A percentile compares a stretch with the other conserved stretches of the same genome.
These are phyloP conservation scores for Coccomyxa subellipsoidea DNA, from an alignment of 163 green algal species.

Conservation along the genomic window DNA sequence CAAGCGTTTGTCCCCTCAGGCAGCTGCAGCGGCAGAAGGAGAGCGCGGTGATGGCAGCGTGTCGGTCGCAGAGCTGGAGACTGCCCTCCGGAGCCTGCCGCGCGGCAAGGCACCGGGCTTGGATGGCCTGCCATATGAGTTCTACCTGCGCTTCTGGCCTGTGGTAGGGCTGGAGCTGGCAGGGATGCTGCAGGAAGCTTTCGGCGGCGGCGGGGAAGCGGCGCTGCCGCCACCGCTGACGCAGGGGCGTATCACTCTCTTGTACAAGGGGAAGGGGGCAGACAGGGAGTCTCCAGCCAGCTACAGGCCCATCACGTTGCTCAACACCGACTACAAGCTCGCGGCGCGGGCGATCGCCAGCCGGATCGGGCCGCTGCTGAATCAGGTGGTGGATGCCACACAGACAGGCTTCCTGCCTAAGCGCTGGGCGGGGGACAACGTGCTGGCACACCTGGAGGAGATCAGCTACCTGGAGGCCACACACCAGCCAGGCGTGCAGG, in stretches of 20 bases:
- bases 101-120: neutral
- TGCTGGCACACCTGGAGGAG: too few relatives aligned
- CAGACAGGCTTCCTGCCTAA: neutral
- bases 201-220: neutral
- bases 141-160: neutral
- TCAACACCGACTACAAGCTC: conserved; percentile 6
- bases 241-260: neutral
- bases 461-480: too few relatives aligned
- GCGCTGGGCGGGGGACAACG: too few relatives aligned
- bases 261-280: neutral
- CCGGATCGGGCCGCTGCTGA: neutral
- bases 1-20: too few relatives aligned
- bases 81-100: neutral
- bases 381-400: neutral
- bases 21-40: too few relatives aligned
- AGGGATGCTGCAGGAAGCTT: neutral
- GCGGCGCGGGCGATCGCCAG: neutral
- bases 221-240: neutral
- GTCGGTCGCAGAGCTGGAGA: too few relatives aligned
- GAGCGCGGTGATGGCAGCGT: too few relatives aligned
- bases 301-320: conserved; percentile 7
- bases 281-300: neutral
- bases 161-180: neutral
- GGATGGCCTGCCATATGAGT: neutral
- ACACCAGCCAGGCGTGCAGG: too few relatives aligned